Evolutionary conservation across 768 basidiomycete species (phyloP).

Genomic region (Kwoniella sp.): DNA sequence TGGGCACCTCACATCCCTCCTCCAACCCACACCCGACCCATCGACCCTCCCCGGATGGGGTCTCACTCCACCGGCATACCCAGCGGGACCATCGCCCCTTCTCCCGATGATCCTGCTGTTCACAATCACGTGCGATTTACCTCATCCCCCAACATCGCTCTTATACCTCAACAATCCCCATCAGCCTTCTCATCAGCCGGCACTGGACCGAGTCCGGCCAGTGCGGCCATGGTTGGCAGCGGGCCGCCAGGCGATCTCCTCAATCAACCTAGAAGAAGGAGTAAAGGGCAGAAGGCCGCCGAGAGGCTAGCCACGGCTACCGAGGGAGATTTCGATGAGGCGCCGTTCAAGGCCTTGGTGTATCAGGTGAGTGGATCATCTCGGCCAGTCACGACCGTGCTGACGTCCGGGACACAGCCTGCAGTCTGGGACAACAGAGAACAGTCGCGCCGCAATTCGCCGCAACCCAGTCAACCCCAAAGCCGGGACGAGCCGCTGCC

Average conservation of each 20-base stretch:
- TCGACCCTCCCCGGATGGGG: constrained; percentile 10
- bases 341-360: constrained; percentile 37
- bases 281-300: constrained; percentile 30
- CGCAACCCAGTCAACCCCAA: constrained; percentile 16
- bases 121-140: constrained; percentile 14
- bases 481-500: constrained; percentile 23
- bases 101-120: constrained; percentile 3
- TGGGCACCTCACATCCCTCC: constrained; percentile 9
- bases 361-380: constrained; percentile 22
- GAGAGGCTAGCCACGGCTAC: constrained; percentile 26
- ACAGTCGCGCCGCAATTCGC: constrained; percentile 28
- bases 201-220: constrained; percentile 8
- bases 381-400: background rate
- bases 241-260: background rate
- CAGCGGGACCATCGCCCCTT: background rate
- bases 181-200: constrained; percentile 10
- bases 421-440: constrained; percentile 39
- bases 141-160: constrained; percentile 12
- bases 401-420: constrained; percentile 9
- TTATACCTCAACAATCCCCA: constrained; percentile 2
- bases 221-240: background rate
- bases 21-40: constrained; percentile 8
- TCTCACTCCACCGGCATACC: background rate
- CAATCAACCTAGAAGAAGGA: constrained; percentile 5
- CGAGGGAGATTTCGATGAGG: constrained; percentile 23